Conservation (phyloP, 2,329 filamentous ascomycete genomes). For the Blastomyces parvus region DNA sequence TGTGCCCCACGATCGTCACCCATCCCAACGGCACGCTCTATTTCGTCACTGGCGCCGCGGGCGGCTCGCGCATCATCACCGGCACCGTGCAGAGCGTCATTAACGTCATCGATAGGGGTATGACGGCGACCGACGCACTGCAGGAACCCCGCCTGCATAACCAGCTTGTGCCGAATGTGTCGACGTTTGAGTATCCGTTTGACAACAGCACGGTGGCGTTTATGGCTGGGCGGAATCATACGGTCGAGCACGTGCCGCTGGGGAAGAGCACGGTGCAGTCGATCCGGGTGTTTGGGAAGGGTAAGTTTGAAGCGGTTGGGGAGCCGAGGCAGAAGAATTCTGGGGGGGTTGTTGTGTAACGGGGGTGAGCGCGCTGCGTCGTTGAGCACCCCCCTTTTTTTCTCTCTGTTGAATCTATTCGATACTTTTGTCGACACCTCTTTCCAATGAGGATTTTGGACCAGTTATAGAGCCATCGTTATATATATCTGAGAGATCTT, state of each 20-base stretch:
- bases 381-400: background rate
- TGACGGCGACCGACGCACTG: constrained; percentile 54
- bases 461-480: background rate
- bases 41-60: constrained; percentile 64
- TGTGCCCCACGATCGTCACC: constrained; percentile 70
- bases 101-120: constrained; percentile 58
- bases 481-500: too few species aligned
- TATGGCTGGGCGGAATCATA: constrained; percentile 57
- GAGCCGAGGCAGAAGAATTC: constrained; percentile 67
- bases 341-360: constrained; percentile 50
- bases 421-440: background rate
- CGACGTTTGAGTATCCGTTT: constrained; percentile 60
- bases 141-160: constrained; percentile 64
- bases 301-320: constrained; percentile 65
- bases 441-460: background rate
- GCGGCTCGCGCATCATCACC: constrained; percentile 75
- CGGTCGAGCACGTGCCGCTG: constrained; percentile 57
- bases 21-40: constrained; percentile 55
- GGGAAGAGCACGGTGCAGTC: constrained; percentile 63
- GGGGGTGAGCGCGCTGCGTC: background rate
- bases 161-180: constrained; percentile 64
- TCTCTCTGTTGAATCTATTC: background rate
- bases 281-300: constrained; percentile 50
- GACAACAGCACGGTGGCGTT: constrained; percentile 55
- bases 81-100: constrained; percentile 65